Percentiles rank a stretch among this genome's conserved stretches.
These are phyloP conservation scores for Plantago major DNA, from an alignment of 257 asterid genomes.

Conservation along the genomic window DNA sequence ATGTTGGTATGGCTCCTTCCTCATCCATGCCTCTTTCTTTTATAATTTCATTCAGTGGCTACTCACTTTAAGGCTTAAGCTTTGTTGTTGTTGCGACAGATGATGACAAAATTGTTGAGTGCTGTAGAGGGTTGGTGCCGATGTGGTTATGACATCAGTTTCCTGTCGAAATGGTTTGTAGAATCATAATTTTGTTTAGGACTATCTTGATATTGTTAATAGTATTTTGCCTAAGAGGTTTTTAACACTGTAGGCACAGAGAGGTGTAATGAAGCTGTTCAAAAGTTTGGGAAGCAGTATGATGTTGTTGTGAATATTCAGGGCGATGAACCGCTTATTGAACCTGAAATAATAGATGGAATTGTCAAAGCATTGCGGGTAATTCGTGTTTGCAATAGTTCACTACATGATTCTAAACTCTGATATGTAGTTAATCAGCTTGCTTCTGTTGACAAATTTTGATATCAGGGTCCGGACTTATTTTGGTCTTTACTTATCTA, in stretches of 20 bases:
- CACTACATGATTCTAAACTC: too few species aligned
- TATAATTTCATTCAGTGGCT: too few species aligned
- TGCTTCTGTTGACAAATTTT: too few species aligned
- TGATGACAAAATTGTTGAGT: constrained; percentile 81
- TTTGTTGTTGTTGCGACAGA: constrained; percentile 77
- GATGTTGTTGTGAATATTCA: constrained; percentile 87
- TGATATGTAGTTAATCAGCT: too few species aligned
- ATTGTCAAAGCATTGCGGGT: constrained; percentile 84
- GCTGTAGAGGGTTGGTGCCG: constrained; percentile 88
- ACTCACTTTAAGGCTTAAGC: constrained; percentile 15
- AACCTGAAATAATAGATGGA: constrained; percentile 84
- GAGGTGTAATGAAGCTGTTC: constrained; percentile 79
- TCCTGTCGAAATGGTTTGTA: constrained; percentile 74
- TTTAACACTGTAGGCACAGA: constrained; percentile 54
- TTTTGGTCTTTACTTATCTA: too few species aligned
- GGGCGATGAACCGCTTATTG: constrained; percentile 95
- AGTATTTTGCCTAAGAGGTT: neutral
- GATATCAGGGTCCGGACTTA: too few species aligned
- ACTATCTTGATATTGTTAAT: constrained; percentile 9
- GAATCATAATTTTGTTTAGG: neutral
- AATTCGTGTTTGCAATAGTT: constrained; percentile 2
- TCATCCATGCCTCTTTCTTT: too few species aligned
- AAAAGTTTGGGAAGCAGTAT: constrained; percentile 57
- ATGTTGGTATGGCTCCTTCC: constrained; percentile 42
- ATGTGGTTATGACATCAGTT: constrained; percentile 84